Evolutionary conservation across 371 early-diverging fungal genomes (phyloP).

Genomic region (Mortierella polycephala): DNA sequence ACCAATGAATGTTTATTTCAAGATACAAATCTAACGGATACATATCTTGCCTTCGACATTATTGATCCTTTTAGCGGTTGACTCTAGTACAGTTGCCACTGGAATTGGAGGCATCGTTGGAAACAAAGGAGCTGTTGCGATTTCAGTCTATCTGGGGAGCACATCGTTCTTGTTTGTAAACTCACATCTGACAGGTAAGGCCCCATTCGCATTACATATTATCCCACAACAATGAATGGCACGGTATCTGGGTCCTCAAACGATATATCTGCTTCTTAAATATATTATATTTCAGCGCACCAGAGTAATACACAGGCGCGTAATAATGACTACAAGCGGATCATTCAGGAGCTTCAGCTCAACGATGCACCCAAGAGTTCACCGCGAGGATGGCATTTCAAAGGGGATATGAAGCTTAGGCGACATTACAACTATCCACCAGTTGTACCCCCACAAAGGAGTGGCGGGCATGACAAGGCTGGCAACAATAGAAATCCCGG

Average conservation of each 20-base stretch:
- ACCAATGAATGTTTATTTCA: neutral
- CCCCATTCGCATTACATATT: neutral
- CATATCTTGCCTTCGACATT: neutral
- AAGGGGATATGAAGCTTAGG: conserved; percentile 51
- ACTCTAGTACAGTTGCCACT: conserved; percentile 60
- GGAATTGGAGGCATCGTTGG: conserved; percentile 76
- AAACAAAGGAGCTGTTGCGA: conserved; percentile 85
- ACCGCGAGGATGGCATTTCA: conserved; percentile 42
- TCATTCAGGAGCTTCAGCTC: conserved; percentile 44
- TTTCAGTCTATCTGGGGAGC: conserved; percentile 68
- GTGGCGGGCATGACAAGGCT: too few species aligned
- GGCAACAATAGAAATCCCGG: conserved; percentile 3
- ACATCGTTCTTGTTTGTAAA: conserved; percentile 76
- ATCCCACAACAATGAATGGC: neutral
- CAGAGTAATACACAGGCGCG: conserved; percentile 43
- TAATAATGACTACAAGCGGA: conserved; percentile 49
- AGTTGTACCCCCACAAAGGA: conserved; percentile 7
- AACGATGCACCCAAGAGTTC: conserved; percentile 45
- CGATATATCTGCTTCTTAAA: neutral
- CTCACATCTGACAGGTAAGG: conserved; percentile 77
- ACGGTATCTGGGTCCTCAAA: too few species aligned
- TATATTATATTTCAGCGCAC: conserved; percentile 15
- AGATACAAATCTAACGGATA: neutral
- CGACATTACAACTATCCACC: conserved; percentile 36
- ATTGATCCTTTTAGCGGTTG: conserved; percentile 29